Percentiles rank a stretch among this genome's conserved stretches.
These are phyloP conservation scores for Berberis thunbergii DNA, from an alignment of 164 flowering plant genomes.

Conservation along the genomic window DNA sequence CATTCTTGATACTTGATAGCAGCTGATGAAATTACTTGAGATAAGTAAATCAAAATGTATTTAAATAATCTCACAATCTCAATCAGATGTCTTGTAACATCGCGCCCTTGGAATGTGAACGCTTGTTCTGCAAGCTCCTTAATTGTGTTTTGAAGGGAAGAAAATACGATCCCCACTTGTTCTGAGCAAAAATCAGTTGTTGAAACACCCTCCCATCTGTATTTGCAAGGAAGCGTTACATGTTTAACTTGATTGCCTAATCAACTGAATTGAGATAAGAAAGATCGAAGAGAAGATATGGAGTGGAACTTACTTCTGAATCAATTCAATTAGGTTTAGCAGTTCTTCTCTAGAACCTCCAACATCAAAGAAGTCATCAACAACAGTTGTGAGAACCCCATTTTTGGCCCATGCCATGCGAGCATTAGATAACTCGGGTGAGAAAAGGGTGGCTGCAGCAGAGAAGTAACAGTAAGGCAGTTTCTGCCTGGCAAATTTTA, in stretches of 20 bases:
- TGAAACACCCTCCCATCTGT: conserved; percentile 50
- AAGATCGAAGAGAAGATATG: neutral
- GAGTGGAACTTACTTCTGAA: conserved; percentile 28
- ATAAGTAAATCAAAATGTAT: neutral
- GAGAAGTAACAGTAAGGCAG: conserved; percentile 35
- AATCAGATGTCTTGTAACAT: conserved; percentile 38
- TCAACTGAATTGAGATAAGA: neutral
- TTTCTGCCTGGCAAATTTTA: conserved; percentile 7
- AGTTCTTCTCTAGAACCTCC: conserved; percentile 64
- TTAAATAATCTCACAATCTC: conserved; percentile 46
- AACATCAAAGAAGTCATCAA: conserved; percentile 71
- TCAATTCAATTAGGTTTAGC: conserved; percentile 22
- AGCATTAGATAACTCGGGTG: conserved; percentile 32
- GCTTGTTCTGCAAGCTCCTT: conserved; percentile 54
- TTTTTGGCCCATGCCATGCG: conserved; percentile 65
- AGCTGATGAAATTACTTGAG: neutral
- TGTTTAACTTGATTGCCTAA: neutral
- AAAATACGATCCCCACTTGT: conserved; percentile 48
- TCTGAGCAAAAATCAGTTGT: conserved; percentile 38
- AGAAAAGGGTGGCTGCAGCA: conserved; percentile 42
- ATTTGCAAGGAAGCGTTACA: neutral
- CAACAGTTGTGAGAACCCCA: conserved; percentile 55
- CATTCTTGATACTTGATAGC: neutral
- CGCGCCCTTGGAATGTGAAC: conserved; percentile 37
- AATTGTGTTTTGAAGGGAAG: conserved; percentile 46